A percentile compares a stretch with the other conserved stretches of the same genome.
Evolutionary conservation across 768 basidiomycete species (phyloP).

Genomic region (Pholiota molesta): DNA sequence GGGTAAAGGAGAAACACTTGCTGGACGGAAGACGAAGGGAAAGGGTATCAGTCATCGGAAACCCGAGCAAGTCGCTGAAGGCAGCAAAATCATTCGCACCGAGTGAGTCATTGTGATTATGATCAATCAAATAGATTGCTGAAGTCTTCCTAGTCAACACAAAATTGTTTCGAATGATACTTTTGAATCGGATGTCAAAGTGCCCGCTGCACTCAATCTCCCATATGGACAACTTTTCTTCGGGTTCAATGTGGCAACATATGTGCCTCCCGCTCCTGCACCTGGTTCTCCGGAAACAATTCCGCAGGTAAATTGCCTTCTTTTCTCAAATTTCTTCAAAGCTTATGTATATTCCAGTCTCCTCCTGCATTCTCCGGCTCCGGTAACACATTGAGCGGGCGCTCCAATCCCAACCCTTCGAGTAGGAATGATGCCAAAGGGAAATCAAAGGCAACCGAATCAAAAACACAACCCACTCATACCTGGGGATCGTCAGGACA

Average conservation of each 20-base stretch:
- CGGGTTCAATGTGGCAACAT: constrained; percentile 82
- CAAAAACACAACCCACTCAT: constrained; percentile 22
- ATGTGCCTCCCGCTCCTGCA: constrained; percentile 51
- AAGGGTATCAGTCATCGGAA: constrained; percentile 88
- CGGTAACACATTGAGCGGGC: constrained; percentile 69
- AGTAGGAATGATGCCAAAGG: constrained; percentile 42
- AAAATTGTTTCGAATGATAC: constrained; percentile 82
- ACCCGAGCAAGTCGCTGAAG: constrained; percentile 75
- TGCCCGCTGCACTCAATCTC: constrained; percentile 87
- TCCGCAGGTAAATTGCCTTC: constrained; percentile 29
- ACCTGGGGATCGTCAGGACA: constrained; percentile 53
- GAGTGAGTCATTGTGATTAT: constrained; percentile 60
- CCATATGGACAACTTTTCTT: constrained; percentile 97
- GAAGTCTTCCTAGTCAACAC: constrained; percentile 58
- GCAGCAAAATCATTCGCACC: constrained; percentile 88
- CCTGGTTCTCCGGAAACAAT: constrained; percentile 32
- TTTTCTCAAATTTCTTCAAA: not conserved
- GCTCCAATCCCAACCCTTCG: constrained; percentile 33
- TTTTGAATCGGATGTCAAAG: constrained; percentile 73
- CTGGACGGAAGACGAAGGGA: constrained; percentile 92
- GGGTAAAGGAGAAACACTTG: constrained; percentile 90
- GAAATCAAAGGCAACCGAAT: constrained; percentile 54
- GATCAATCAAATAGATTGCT: constrained; percentile 14
- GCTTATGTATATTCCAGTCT: constrained; percentile 30
- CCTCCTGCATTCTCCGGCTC: constrained; percentile 61